phyloP scores from a whole-genome alignment of 768 basidiomycete species.

The Epithele typhae region DNA sequence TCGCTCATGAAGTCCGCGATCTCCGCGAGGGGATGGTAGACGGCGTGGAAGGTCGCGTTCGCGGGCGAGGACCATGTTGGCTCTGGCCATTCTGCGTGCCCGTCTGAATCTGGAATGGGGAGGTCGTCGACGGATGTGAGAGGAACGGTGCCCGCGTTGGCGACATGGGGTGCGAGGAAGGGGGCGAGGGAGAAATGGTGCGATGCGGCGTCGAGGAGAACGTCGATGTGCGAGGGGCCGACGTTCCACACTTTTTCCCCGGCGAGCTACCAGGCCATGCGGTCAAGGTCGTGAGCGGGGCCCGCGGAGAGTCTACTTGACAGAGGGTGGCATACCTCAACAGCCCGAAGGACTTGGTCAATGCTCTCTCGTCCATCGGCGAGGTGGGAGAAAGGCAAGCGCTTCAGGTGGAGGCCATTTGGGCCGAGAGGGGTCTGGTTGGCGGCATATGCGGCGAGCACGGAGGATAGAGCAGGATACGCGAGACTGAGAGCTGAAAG shows the following conservation, averaged over 20 bases:
- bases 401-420: too few relatives aligned
- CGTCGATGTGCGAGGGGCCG: slow-evolving; percentile 41
- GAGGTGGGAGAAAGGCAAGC: too few relatives aligned
- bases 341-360: slow-evolving; percentile 1
- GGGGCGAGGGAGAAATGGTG: too few relatives aligned
- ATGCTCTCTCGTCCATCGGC: neutral
- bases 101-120: slow-evolving; percentile 12
- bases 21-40: slow-evolving; percentile 55
- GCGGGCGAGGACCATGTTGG: slow-evolving; percentile 27
- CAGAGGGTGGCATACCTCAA: neutral
- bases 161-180: neutral
- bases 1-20: slow-evolving; percentile 48
- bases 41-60: slow-evolving; percentile 34
- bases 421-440: too few relatives aligned
- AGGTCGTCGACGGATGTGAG: slow-evolving; percentile 14
- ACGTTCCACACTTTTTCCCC: slow-evolving; percentile 52
- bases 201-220: slow-evolving; percentile 35
- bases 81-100: too few relatives aligned
- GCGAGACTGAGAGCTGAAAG: too few relatives aligned
- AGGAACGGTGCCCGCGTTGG: slow-evolving; percentile 12
- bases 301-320: neutral
- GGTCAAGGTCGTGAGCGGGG: neutral
- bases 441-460: too few relatives aligned
- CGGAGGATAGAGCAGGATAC: too few relatives aligned
- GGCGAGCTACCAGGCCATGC: slow-evolving; percentile 28